Evolutionary conservation across 2,329 filamentous ascomycete genomes (phyloP).

Genomic region (Apiospora hydei): DNA sequence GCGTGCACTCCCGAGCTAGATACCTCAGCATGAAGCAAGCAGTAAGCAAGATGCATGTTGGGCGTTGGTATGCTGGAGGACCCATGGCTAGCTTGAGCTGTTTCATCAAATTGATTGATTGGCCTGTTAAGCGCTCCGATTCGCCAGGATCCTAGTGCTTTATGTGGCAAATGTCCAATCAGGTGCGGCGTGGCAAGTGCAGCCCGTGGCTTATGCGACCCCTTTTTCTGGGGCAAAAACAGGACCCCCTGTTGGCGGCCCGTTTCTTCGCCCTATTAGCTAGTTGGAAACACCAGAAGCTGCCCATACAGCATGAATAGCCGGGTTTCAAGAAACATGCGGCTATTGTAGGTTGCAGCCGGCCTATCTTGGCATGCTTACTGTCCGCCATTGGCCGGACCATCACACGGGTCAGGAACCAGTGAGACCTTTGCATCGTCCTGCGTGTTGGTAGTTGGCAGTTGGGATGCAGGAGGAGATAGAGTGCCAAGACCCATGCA

Average conservation of each 20-base stretch:
- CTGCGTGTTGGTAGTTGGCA: background rate
- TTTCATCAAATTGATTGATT: background rate
- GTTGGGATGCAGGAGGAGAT: background rate
- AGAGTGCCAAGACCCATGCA: background rate
- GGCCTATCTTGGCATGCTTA: background rate
- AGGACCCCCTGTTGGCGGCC: background rate
- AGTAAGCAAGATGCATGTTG: background rate
- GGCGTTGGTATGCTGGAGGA: background rate
- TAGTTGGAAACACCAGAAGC: background rate
- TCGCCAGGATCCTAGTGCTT: background rate
- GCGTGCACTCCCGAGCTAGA: too few relatives aligned
- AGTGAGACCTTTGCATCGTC: background rate
- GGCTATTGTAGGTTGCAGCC: background rate
- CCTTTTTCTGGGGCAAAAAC: slow-evolving; percentile 11
- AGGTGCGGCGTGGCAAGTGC: background rate
- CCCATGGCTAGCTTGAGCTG: background rate
- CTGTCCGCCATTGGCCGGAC: background rate
- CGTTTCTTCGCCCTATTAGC: background rate
- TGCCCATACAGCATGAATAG: background rate
- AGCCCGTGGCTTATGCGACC: background rate
- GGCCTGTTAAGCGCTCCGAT: background rate
- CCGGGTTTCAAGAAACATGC: background rate
- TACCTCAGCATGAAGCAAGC: background rate
- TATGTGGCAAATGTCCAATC: background rate
- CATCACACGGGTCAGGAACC: background rate